Percentiles rank a stretch among this genome's conserved stretches.
Evolutionary conservation across 768 basidiomycete species (phyloP).

Genomic region (Cyclocybe cylindracea): DNA sequence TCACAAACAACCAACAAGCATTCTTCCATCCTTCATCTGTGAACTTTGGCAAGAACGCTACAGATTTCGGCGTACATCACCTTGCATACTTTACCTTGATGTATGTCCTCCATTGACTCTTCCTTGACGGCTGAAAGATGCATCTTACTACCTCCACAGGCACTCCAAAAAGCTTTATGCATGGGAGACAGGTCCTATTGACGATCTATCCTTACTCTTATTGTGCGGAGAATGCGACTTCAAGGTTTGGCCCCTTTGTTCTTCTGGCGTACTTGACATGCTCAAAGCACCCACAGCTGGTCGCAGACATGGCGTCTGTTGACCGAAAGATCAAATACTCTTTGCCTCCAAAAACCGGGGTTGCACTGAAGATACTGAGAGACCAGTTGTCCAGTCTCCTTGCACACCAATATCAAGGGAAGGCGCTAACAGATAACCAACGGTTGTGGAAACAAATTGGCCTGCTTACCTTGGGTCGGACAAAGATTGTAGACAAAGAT

Average conservation of each 20-base stretch:
- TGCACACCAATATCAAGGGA: constrained; percentile 66
- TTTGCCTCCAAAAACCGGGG: constrained; percentile 64
- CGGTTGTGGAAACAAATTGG: constrained; percentile 74
- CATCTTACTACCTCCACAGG: constrained; percentile 42
- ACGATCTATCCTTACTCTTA: constrained; percentile 78
- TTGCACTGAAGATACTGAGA: constrained; percentile 83
- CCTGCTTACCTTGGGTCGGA: constrained; percentile 58
- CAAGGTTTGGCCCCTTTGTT: constrained; percentile 46
- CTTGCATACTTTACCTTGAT: constrained; percentile 88
- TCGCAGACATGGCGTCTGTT: constrained; percentile 68
- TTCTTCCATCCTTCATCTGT: constrained; percentile 91
- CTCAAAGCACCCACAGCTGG: constrained; percentile 46
- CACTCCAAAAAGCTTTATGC: constrained; percentile 91
- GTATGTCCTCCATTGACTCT: constrained; percentile 40
- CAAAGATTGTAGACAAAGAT: constrained; percentile 38
- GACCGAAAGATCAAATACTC: constrained; percentile 86
- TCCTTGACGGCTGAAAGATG: background rate
- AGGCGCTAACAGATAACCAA: constrained; percentile 58
- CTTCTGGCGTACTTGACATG: background rate
- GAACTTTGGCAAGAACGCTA: constrained; percentile 72
- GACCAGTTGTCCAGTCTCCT: constrained; percentile 59
- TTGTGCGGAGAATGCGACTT: constrained; percentile 91
- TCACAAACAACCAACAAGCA: constrained; percentile 77
- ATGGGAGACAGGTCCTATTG: constrained; percentile 91
- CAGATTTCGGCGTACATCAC: constrained; percentile 75